Evolutionary conservation across 139 green algal species (phyloP), one percentile per base, ranked within the genome.

Genomic region (Penium margaritaceum): DNA sequence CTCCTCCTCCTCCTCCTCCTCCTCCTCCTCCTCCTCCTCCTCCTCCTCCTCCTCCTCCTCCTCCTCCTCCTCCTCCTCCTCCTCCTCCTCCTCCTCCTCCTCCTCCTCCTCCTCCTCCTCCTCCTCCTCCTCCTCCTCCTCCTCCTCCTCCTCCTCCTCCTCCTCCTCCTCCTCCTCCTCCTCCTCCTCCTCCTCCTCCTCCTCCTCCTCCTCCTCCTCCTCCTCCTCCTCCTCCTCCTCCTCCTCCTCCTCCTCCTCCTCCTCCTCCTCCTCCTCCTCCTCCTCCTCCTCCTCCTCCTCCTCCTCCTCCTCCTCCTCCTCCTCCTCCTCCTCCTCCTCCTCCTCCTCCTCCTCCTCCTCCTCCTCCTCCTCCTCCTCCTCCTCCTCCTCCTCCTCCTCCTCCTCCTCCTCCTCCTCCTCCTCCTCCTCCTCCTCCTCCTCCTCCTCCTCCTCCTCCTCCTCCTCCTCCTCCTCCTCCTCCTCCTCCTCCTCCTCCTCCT

Each of bases 251-350:
- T 51, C 9, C 41, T 51, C 41, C 41, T 51, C 9, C 41, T 51
- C 9, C 12, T 12, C 12, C 12, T 12, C 12, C 41, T 51, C 41
- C 12, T 12, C 12, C 41, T 69, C 37, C 9, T 55, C 61, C 55
- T 21, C 72, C 66, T 30, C 66, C 17, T 9, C 72, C 66, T 67
- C 66, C 72, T 44, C 17, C 43, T 32, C 41, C 72, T 44, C 72
- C 66, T 74, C 66, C 17, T n/a, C 17, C 41, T 64, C 66, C 32
- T 44, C 72, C 66, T 32, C 43, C 65, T 14, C 14, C 37, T 71
- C 63, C 15, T 9, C 72, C 66, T 74, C 66, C 32, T 44, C 17
- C 43, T 71, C 41, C 32, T 44, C 72, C 43, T 74, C 43, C 47
- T 43, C 12, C 37, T 74, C 66, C 27, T 44, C 21, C 66, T 30